phyloP scores from a whole-genome alignment of 768 basidiomycete genomes.

The Lepiota brunneoincarnata region DNA sequence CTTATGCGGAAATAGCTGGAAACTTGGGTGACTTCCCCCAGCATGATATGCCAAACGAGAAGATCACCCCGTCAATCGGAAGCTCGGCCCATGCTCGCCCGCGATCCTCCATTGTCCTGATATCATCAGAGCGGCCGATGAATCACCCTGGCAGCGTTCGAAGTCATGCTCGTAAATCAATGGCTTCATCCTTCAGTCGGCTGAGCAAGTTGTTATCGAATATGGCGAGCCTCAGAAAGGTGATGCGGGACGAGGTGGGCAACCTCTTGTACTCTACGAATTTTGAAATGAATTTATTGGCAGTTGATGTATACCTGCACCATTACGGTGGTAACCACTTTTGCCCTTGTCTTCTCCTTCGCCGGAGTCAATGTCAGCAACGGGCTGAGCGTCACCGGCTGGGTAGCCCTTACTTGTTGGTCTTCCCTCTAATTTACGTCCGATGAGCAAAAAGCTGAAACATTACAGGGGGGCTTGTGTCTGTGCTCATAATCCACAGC shows the following conservation, averaged over 20 bases:
- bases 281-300: conserved; percentile 1
- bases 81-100: not conserved
- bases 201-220: conserved; percentile 48
- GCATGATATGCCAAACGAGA: conserved; percentile 3
- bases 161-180: conserved; percentile 17
- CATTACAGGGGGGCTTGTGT: conserved; percentile 50
- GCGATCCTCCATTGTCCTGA: not conserved
- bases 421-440: conserved; percentile 16
- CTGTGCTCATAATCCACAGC: conserved; percentile 55
- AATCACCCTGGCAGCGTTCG: conserved; percentile 2
- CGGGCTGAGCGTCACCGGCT: conserved; percentile 43
- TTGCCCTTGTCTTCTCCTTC: conserved; percentile 46
- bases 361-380: conserved; percentile 48
- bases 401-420: conserved; percentile 58
- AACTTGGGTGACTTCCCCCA: no score
- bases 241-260: conserved; percentile 64
- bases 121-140: not conserved
- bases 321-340: conserved; percentile 45
- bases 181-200: conserved; percentile 30
- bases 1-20: not conserved
- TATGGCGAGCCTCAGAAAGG: conserved; percentile 51
- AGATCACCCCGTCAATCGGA: not conserved
- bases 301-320: conserved; percentile 56
- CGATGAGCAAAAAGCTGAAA: conserved; percentile 11
- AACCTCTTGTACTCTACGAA: not conserved